Percentiles rank a stretch among this genome's conserved stretches.
Evolutionary conservation across 345 rosid genomes (phyloP).

Genomic region (thale cress (Arabidopsis thaliana)): DNA sequence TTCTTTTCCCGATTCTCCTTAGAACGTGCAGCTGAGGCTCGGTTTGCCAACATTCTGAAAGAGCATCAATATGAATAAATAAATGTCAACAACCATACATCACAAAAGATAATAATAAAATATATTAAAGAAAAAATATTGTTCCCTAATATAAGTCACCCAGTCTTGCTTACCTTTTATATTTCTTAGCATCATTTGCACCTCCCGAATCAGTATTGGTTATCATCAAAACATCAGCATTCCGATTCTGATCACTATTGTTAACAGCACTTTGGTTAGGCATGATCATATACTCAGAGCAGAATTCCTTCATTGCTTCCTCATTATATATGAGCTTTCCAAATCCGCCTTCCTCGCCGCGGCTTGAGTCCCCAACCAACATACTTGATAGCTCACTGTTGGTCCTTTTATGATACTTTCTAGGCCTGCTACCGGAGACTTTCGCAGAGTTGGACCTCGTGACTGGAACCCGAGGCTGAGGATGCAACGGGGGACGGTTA

Average conservation of each 20-base stretch:
- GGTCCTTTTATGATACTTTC: neutral
- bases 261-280: neutral
- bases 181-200: neutral
- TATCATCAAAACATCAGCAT: neutral
- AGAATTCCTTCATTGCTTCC: neutral
- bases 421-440: neutral
- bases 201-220: neutral
- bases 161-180: neutral
- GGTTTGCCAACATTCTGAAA: slow-evolving; percentile 69
- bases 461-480: neutral
- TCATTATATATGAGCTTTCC: neutral
- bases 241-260: neutral
- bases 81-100: neutral
- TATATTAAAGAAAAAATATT: neutral
- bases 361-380: neutral
- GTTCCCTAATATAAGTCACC: neutral
- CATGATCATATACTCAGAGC: neutral
- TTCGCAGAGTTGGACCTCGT: neutral
- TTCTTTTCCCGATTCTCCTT: slow-evolving; percentile 56
- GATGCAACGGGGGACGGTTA: neutral
- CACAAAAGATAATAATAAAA: neutral
- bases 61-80: neutral
- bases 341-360: neutral
- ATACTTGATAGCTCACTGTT: neutral
- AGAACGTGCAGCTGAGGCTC: slow-evolving; percentile 67